Evolutionary conservation across 129 eudicot species (phyloP), one percentile per base, ranked within the genome.

Genomic region (Flaveria brownii): DNA sequence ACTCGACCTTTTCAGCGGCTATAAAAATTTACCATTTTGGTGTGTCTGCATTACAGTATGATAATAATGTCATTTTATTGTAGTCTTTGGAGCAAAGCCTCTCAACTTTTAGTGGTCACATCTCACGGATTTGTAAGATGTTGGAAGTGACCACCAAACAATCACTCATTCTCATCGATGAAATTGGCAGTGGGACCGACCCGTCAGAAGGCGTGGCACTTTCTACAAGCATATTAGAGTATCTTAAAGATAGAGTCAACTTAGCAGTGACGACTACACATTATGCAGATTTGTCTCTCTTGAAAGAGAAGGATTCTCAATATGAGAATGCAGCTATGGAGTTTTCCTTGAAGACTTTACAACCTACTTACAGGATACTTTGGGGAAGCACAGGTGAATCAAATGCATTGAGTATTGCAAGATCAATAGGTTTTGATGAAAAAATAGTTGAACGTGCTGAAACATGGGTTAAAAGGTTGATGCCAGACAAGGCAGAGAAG

Each of bases 201-300:
- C 98, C 98, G 61, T 90, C 97, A 52, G 98, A 93, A 88, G 98
- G 98, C 25, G 93, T 91, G 63, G 97, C 97, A 46, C 97, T 93
- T 64, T 93, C 98, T 26, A 84, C 96, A 43, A 93, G 98, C 88
- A 90, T 93, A 80, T 83, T 93, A 82, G 88, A 91, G 49, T 91
- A 87, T 83, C 83, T 93, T 50, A 91, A 85, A 73, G 87, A 85
- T 26, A 85, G 88, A 75, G 98, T 89, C 70, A 84, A 84, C 78
- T 81, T 93, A 81, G 93, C 98, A 67, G 87, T 93, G 49, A 96
- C 86, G 70, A 91, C 98, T 57, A 93, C 98, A 71, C 98, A 93
- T 80, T 93, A 88, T 84, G 98, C 97, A 47, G 98, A 93, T 78
- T 83, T 93, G 52, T 88, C 96, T 73, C 85, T 85, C 63, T 65